Conservation (phyloP, 805 yeast species). For the Candida hispaniensis region DNA sequence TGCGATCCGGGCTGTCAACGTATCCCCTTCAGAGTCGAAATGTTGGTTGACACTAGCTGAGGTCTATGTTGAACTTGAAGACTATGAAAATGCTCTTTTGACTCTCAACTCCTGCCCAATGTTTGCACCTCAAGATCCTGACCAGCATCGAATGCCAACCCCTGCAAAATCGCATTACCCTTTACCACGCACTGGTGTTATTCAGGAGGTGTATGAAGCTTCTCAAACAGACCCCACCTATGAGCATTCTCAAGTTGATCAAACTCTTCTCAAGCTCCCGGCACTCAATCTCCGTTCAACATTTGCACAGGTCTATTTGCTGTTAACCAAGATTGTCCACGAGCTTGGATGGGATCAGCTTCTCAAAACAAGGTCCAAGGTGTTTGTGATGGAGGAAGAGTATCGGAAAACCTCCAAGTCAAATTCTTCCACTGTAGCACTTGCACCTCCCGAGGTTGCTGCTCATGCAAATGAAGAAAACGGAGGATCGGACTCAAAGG, state of each 20-base stretch:
- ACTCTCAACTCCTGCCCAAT: slow-evolving; percentile 70
- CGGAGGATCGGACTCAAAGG: slow-evolving; percentile 1
- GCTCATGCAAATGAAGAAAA: slow-evolving; percentile 1
- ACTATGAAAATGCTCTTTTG: slow-evolving; percentile 49
- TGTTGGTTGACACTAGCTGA: slow-evolving; percentile 60
- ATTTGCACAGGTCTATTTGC: slow-evolving; percentile 50
- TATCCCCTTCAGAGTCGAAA: slow-evolving; percentile 67
- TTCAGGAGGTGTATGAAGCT: slow-evolving; percentile 39
- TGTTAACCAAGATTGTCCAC: slow-evolving; percentile 57
- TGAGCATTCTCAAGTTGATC: slow-evolving; percentile 33
- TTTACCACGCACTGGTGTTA: slow-evolving; percentile 43
- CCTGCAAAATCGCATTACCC: slow-evolving; percentile 40
- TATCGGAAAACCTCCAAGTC: slow-evolving; percentile 30
- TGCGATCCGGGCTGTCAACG: slow-evolving; percentile 49
- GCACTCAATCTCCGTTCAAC: slow-evolving; percentile 44
- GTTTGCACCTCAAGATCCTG: slow-evolving; percentile 40
- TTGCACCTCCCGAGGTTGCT: not conserved
- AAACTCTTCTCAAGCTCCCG: slow-evolving; percentile 40
- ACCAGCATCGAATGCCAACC: slow-evolving; percentile 35
- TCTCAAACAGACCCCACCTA: slow-evolving; percentile 19
- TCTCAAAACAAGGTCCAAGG: slow-evolving; percentile 50
- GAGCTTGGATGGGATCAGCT: slow-evolving; percentile 76
- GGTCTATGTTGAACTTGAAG: slow-evolving; percentile 45
- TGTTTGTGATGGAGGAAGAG: slow-evolving; percentile 76
- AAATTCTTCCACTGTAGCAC: slow-evolving; percentile 6